Conservation (phyloP, 441 rosid genomes). For the Sinapis alba region DNA sequence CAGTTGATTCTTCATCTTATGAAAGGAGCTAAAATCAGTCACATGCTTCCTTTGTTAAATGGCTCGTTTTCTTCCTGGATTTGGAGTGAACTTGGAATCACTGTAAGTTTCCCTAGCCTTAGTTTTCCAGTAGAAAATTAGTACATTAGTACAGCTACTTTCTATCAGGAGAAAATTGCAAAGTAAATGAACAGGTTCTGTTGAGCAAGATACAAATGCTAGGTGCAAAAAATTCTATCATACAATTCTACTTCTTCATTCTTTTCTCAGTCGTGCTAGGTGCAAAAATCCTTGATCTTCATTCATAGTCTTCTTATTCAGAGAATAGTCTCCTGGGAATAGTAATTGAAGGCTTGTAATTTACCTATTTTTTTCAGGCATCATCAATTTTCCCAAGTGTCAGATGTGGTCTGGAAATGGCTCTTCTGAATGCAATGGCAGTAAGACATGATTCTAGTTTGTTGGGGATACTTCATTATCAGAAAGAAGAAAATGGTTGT, state of each 20-base stretch:
- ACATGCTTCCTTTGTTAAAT: constrained; percentile 63
- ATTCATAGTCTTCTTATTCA: constrained; percentile 11
- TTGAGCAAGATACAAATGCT: constrained; percentile 5
- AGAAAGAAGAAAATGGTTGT: constrained; percentile 45
- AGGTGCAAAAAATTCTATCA: constrained; percentile 4
- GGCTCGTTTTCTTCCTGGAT: constrained; percentile 88
- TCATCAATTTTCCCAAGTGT: constrained; percentile 85
- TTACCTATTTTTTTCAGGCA: constrained; percentile 50
- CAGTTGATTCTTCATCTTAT: constrained; percentile 62
- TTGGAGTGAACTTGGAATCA: constrained; percentile 76
- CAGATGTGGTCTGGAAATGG: constrained; percentile 97
- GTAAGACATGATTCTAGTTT: constrained; percentile 64
- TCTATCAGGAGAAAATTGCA: constrained; percentile 15
- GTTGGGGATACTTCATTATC: constrained; percentile 51
- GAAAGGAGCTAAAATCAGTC: constrained; percentile 60
- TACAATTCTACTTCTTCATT: constrained; percentile 5
- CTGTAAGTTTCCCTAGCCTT: constrained; percentile 49
- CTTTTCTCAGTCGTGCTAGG: not conserved
- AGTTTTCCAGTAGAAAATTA: constrained; percentile 6
- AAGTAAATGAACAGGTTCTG: constrained; percentile 15
- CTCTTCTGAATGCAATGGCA: constrained; percentile 76
- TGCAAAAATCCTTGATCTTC: constrained; percentile 3
- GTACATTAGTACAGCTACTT: constrained; percentile 2
- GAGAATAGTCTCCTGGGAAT: constrained; percentile 1
- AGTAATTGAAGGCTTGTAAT: constrained; percentile 18